Evolutionary conservation across 805 yeast species (phyloP).

Genomic region (Blastobotrys americana): DNA sequence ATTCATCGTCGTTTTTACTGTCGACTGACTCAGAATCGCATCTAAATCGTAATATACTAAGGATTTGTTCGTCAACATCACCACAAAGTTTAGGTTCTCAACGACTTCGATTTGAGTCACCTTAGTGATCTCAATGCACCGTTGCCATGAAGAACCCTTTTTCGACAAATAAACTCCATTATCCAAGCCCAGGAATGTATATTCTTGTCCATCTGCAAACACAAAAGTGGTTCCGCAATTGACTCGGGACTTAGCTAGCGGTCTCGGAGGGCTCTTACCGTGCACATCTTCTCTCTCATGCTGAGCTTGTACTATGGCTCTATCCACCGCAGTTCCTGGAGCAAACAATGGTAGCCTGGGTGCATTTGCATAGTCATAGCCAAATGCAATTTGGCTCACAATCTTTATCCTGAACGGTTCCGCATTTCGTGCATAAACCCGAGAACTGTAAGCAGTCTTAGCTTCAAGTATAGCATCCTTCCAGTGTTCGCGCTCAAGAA

Average conservation of each 20-base stretch:
- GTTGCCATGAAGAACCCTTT: conserved; percentile 44
- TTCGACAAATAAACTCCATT: conserved; percentile 24
- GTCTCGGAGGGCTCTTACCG: conserved; percentile 17
- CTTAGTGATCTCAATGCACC: conserved; percentile 44
- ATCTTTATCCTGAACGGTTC: conserved; percentile 51
- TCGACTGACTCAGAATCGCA: conserved; percentile 39
- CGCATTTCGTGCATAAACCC: conserved; percentile 30
- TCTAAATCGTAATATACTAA: conserved; percentile 59
- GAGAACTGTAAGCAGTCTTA: conserved; percentile 32
- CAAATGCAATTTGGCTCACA: conserved; percentile 54
- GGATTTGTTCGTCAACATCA: conserved; percentile 51
- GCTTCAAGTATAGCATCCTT: conserved; percentile 43
- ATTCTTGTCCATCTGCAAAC: conserved; percentile 39
- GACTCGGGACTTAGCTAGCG: conserved; percentile 30
- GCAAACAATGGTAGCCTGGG: conserved; percentile 31
- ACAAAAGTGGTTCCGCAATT: conserved; percentile 41
- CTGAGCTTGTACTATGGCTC: conserved; percentile 28
- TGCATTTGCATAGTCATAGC: conserved; percentile 49
- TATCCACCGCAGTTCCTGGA: conserved; percentile 31
- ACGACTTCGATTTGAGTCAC: conserved; percentile 58
- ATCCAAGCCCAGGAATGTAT: conserved; percentile 19
- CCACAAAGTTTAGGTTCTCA: conserved; percentile 45
- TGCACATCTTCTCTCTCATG: conserved; percentile 11
- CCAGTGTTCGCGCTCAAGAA: conserved; percentile 52
- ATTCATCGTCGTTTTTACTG: conserved; percentile 7